A percentile compares a stretch with the other conserved stretches of the same genome.
These are phyloP conservation scores for Rhodotorula sphaerocarpa DNA, from an alignment of 768 basidiomycete species.

Conservation along the genomic window DNA sequence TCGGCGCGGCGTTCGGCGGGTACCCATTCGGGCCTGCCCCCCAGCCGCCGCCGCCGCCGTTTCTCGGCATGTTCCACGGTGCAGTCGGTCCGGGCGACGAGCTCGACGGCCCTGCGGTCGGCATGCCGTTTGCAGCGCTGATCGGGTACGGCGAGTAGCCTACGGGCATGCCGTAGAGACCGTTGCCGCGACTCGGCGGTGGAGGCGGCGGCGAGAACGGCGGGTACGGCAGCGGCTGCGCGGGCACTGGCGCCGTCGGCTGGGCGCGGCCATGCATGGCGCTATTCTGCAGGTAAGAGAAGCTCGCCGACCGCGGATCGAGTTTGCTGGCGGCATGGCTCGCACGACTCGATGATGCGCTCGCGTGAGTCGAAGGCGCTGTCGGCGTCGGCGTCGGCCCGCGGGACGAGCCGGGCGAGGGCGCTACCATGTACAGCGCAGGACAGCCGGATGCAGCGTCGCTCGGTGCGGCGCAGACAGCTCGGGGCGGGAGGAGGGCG, in stretches of 20 bases:
- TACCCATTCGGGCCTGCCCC: background rate
- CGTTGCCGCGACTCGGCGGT: background rate
- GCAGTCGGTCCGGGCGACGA: too few relatives aligned
- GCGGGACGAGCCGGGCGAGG: background rate
- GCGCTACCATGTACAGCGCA: background rate
- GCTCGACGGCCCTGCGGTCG: too few relatives aligned
- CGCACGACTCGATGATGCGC: background rate
- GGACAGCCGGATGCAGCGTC: background rate
- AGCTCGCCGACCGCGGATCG: slow-evolving; percentile 8
- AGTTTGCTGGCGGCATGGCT: slow-evolving; percentile 6
- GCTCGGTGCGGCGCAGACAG: too few relatives aligned
- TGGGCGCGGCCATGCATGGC: background rate
- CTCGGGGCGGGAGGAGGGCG: too few relatives aligned
- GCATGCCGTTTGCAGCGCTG: background rate
- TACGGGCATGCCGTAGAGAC: background rate
- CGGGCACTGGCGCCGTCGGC: background rate
- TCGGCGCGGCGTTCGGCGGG: background rate
- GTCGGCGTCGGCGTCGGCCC: background rate
- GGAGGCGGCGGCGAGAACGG: background rate
- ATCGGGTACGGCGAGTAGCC: background rate
- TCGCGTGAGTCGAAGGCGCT: background rate
- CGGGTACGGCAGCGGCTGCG: background rate
- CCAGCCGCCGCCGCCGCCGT: background rate
- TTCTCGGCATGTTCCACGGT: background rate
- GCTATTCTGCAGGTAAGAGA: slow-evolving; percentile 16